A percentile compares a stretch with the other conserved stretches of the same genome.
These are phyloP conservation scores for Collybiopsis confluens DNA, from an alignment of 768 basidiomycete genomes.

Conservation along the genomic window DNA sequence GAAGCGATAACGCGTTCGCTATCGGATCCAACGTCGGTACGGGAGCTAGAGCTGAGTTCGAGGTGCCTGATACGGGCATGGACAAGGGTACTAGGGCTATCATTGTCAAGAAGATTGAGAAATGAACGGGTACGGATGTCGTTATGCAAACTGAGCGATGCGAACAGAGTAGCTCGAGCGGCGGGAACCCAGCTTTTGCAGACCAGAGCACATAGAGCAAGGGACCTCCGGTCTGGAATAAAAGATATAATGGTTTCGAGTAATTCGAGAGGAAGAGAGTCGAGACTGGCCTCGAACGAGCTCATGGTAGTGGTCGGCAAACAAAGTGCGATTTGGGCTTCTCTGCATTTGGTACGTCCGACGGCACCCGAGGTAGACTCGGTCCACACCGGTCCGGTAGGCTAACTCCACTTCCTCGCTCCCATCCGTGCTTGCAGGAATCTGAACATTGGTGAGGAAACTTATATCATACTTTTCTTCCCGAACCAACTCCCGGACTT, in stretches of 20 bases:
- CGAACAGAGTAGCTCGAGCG: background rate
- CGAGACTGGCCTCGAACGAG: slow-evolving; percentile 2
- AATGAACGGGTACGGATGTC: slow-evolving; percentile 3
- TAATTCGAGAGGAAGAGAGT: slow-evolving; percentile 7
- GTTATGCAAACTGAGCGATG: background rate
- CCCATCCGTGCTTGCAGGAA: too few species aligned
- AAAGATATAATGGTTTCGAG: slow-evolving; percentile 4
- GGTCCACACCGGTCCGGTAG: too few species aligned
- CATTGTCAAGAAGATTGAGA: slow-evolving; percentile 6
- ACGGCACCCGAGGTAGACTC: too few species aligned
- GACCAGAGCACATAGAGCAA: background rate
- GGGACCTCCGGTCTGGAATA: background rate
- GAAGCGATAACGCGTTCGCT: slow-evolving; percentile 3
- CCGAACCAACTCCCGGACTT: too few species aligned
- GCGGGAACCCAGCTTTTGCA: slow-evolving; percentile 4
- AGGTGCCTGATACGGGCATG: slow-evolving; percentile 2
- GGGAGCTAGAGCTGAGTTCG: slow-evolving; percentile 1
- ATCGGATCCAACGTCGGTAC: background rate
- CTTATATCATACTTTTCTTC: too few species aligned
- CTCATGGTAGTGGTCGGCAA: background rate
- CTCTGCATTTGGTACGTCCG: too few species aligned
- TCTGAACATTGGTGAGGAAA: too few species aligned
- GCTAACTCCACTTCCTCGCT: too few species aligned
- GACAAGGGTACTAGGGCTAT: background rate
- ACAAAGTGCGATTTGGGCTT: background rate